Conservation (phyloP, 2,329 filamentous ascomycete species). For the Trichoderma semiorbis region DNA sequence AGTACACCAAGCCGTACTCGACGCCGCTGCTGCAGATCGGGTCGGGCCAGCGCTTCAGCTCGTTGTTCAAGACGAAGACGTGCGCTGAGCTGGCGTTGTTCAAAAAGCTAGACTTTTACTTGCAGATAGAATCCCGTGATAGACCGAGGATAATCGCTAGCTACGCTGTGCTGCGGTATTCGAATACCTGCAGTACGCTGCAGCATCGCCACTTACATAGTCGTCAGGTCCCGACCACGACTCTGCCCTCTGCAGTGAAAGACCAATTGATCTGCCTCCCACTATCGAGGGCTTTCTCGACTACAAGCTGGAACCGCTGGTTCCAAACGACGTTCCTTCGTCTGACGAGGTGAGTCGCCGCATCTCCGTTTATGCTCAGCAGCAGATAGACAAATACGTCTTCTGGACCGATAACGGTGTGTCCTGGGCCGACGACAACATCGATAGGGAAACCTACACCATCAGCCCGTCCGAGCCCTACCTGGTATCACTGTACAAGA, state of each 20-base stretch:
- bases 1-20: conserved; percentile 47
- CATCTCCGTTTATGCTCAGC: conserved; percentile 37
- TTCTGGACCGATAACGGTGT: conserved; percentile 20
- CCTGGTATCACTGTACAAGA: conserved; percentile 20
- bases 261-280: conserved; percentile 32
- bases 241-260: background rate
- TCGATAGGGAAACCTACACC: background rate
- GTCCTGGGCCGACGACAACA: conserved; percentile 17
- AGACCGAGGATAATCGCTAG: conserved; percentile 43
- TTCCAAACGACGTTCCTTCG: conserved; percentile 32
- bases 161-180: conserved; percentile 49
- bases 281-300: conserved; percentile 41
- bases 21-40: conserved; percentile 53
- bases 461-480: conserved; percentile 16
- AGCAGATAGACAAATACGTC: conserved; percentile 7
- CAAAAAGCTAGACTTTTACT: conserved; percentile 38
- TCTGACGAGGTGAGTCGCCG: conserved; percentile 46
- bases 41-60: conserved; percentile 59
- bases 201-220: background rate
- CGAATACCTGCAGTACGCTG: conserved; percentile 13
- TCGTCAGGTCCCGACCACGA: background rate
- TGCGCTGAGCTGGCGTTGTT: conserved; percentile 11
- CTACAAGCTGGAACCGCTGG: conserved; percentile 42
- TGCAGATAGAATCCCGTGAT: conserved; percentile 50
- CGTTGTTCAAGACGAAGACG: conserved; percentile 51